These are phyloP conservation scores for Fusarium buxicola DNA, from an alignment of 2,329 filamentous ascomycete species.

Conservation along the genomic window DNA sequence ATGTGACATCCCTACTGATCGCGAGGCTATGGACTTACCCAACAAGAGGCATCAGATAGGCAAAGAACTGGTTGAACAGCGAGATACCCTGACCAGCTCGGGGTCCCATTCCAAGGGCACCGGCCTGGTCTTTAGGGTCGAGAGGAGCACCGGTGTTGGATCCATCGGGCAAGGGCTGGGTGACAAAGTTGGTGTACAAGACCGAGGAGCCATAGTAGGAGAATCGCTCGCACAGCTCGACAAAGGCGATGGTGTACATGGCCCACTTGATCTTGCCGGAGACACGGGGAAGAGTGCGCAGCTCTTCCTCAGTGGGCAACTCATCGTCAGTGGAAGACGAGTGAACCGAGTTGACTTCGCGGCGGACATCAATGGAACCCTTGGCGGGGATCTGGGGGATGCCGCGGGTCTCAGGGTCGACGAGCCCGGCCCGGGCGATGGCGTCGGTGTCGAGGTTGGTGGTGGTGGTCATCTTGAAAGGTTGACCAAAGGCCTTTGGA, in stretches of 20 bases:
- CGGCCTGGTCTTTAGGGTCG: conserved; percentile 52
- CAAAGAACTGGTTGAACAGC: conserved; percentile 71
- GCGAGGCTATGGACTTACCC: conserved; percentile 54
- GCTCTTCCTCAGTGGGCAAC: conserved; percentile 71
- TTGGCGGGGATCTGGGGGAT: conserved; percentile 43
- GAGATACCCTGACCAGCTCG: conserved; percentile 62
- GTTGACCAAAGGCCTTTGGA: not conserved
- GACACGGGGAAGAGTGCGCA: conserved; percentile 70
- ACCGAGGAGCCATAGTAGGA: conserved; percentile 80
- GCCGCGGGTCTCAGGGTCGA: conserved; percentile 48
- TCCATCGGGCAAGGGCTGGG: conserved; percentile 63
- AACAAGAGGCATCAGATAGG: conserved; percentile 68
- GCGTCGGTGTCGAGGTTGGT: conserved; percentile 52
- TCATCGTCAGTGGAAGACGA: conserved; percentile 47
- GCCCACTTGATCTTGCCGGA: conserved; percentile 73
- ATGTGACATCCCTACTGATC: not conserved
- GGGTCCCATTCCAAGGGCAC: conserved; percentile 70
- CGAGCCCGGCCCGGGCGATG: conserved; percentile 50
- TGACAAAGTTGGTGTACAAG: conserved; percentile 76
- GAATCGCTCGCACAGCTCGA: conserved; percentile 81
- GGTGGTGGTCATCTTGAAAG: conserved; percentile 50
- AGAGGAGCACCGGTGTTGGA: conserved; percentile 65
- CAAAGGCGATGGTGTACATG: conserved; percentile 76
- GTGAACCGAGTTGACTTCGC: conserved; percentile 37
- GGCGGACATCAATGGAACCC: conserved; percentile 47